Base-by-base conservation (phyloP, 1,284 basidiomycete genomes). In the Apiotrichum gamsii region DNA sequence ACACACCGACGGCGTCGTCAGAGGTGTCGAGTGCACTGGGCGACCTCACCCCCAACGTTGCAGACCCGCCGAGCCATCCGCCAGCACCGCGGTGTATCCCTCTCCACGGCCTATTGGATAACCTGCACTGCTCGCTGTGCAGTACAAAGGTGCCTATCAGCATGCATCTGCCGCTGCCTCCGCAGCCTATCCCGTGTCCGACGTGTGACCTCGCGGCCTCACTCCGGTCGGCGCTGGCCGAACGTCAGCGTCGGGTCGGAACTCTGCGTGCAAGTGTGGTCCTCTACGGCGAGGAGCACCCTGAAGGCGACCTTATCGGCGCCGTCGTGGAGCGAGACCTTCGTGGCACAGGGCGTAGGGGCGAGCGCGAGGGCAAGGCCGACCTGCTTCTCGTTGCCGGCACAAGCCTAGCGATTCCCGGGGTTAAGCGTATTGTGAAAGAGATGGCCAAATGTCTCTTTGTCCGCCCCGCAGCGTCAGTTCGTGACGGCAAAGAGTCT, bases 381-480 rank as follows among this genome's bases (percentile, higher is more conserved):
- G 91, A 96, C 72, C 72, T 93, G 39, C 75, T 96, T 37, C 74
- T 96, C 40, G 91, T 96, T 9, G 90, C 89, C 14, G 91, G 91
- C 29, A 95, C 91, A 39, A 89, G 84, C 63, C 74, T 96, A 46
- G 81, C 84, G 56, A 87, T 96, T 9, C 90, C 89, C 2, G 91
- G 91, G 10, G 93, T 91, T 40, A 95, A 94, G 72, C 78, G 87
- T 54, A 87, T 96, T 65, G 88, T 94, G 24, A 81, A 88, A 52
- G 90, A 95, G 69, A 88, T 95, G 69, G 79, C 87, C 24, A 90
- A 88, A 70, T 84, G 86, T 10, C 81, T 87, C 24, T 79, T 77
- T 16, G 42, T 49, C 16, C 53, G 52, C 10, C 39, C 43, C 6
- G 48, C 56, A 15, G 24, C 39, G 8, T 29, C 48, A 13, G 43